Conservation (phyloP, 2,329 filamentous ascomycete genomes). For the Aspergillus pseudoviridinutans region DNA sequence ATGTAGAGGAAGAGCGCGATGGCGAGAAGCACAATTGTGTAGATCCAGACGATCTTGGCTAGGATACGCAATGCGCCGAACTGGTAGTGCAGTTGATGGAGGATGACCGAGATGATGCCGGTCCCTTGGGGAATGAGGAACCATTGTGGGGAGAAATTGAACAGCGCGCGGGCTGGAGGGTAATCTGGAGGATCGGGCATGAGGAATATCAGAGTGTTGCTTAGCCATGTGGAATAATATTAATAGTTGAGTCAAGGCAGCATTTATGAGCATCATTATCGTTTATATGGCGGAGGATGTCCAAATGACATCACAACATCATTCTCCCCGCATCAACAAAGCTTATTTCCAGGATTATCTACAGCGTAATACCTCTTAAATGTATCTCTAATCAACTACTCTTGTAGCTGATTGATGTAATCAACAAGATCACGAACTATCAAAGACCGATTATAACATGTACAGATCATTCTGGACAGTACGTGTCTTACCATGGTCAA, state of each 20-base stretch:
- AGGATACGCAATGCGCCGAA: conserved; percentile 36
- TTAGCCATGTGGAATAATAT: neutral
- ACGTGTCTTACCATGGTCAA: too few relatives aligned
- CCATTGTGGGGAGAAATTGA: conserved; percentile 34
- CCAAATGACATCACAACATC: neutral
- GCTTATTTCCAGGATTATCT: too few relatives aligned
- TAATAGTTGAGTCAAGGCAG: too few relatives aligned
- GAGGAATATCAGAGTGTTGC: neutral
- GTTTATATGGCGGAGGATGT: neutral
- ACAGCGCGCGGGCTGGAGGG: conserved; percentile 21
- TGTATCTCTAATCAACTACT: too few relatives aligned
- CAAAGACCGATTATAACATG: too few relatives aligned
- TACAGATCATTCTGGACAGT: too few relatives aligned
- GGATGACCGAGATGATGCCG: conserved; percentile 33
- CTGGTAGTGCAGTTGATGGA: conserved; percentile 39
- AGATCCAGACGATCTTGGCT: conserved; percentile 37
- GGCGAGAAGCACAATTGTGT: conserved; percentile 32
- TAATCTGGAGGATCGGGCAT: neutral
- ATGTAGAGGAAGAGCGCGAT: conserved; percentile 28
- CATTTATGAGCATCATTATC: too few relatives aligned
- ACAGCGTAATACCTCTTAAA: too few relatives aligned
- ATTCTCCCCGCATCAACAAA: too few relatives aligned
- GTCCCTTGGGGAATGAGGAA: conserved; percentile 40
- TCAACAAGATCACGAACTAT: too few relatives aligned
- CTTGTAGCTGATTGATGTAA: too few relatives aligned